Conservation (phyloP, 768 basidiomycete species). For the Crepidotus variabilis region DNA sequence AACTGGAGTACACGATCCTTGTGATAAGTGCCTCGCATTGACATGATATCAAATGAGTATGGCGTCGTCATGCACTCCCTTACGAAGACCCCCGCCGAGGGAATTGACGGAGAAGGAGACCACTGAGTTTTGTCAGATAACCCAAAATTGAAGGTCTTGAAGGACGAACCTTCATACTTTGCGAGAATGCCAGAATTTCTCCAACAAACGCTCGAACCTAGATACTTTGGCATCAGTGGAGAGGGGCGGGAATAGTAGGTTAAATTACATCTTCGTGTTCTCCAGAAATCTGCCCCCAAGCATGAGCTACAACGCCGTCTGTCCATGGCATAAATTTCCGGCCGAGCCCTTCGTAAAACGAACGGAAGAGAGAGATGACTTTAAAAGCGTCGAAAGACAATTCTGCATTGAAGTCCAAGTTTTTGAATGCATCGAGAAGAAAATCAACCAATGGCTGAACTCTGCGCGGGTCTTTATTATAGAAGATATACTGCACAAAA, state of each 20-base stretch:
- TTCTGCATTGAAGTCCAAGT: constrained; percentile 76
- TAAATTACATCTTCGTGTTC: constrained; percentile 74
- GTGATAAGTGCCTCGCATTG: constrained; percentile 63
- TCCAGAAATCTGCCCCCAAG: constrained; percentile 67
- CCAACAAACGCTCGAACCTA: constrained; percentile 76
- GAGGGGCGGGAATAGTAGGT: not conserved
- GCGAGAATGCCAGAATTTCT: constrained; percentile 67
- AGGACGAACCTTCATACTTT: constrained; percentile 58
- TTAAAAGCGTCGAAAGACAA: constrained; percentile 81
- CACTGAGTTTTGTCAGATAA: constrained; percentile 36
- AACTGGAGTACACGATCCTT: constrained; percentile 54
- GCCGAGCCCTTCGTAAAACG: constrained; percentile 69
- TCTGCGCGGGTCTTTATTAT: constrained; percentile 78
- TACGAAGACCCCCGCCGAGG: constrained; percentile 59
- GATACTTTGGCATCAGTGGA: not conserved
- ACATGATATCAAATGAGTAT: constrained; percentile 69
- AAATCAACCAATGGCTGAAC: constrained; percentile 77
- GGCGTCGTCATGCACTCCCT: constrained; percentile 59
- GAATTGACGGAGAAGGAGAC: constrained; percentile 59
- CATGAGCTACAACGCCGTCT: constrained; percentile 59
- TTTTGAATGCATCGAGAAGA: constrained; percentile 57
- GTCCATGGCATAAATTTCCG: constrained; percentile 83
- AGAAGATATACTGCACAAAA: constrained; percentile 61
- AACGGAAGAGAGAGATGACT: constrained; percentile 61
- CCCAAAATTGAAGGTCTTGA: constrained; percentile 2